Evolutionary conservation across 352 stramenopile genomes (phyloP).

Genomic region (Phytophthora palmivora): DNA sequence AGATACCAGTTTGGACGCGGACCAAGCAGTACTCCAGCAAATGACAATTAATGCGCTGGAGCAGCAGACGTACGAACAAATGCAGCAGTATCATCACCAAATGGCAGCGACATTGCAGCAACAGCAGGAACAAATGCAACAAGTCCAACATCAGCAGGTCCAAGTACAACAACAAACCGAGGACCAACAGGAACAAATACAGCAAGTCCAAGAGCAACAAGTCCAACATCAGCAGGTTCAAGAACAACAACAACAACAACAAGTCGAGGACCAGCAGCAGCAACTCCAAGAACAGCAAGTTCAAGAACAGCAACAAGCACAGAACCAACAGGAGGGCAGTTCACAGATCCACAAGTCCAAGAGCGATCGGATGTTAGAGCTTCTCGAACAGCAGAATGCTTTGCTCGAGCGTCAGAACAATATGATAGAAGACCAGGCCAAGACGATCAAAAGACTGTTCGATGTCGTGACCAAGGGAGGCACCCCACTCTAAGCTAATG

Average conservation of each 20-base stretch:
- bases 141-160: not conserved
- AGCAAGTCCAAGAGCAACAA: too few species aligned
- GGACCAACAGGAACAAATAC: too few species aligned
- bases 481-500: conserved; percentile 10
- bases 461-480: conserved; percentile 22
- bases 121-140: conserved; percentile 15
- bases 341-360: conserved; percentile 16
- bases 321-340: conserved; percentile 8
- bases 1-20: conserved; percentile 17
- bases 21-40: conserved; percentile 27
- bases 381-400: conserved; percentile 46
- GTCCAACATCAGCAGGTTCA: too few species aligned
- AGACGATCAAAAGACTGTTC: conserved; percentile 44
- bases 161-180: conserved; percentile 11
- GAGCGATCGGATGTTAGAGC: conserved; percentile 43
- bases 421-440: conserved; percentile 45
- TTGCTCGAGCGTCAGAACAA: conserved; percentile 48
- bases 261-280: too few species aligned
- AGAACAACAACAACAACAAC: too few species aligned
- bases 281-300: too few species aligned
- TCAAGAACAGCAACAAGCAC: too few species aligned
- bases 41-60: conserved; percentile 17
- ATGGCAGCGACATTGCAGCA: conserved; percentile 16
- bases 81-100: conserved; percentile 42
- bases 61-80: conserved; percentile 33